These are phyloP conservation scores for Termitomyces eurrhizus DNA, from an alignment of 768 basidiomycete species.

Conservation along the genomic window DNA sequence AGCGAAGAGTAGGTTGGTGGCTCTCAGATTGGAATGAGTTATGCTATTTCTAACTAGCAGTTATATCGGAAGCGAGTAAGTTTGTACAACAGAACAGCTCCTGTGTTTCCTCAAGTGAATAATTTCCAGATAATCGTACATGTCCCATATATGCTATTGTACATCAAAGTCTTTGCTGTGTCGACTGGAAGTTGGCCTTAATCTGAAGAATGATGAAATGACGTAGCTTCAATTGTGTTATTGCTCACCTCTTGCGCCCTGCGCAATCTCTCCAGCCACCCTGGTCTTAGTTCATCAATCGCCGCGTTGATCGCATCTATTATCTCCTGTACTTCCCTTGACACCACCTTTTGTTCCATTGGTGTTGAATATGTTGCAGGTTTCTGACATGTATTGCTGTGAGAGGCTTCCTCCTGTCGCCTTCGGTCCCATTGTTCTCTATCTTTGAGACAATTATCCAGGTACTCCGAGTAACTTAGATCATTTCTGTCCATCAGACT, in stretches of 20 bases:
- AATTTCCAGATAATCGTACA: background rate
- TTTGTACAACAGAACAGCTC: conserved; percentile 1
- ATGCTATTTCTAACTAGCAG: background rate
- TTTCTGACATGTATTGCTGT: conserved; percentile 15
- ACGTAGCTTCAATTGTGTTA: background rate
- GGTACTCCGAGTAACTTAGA: conserved; percentile 32
- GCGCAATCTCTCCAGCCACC: conserved; percentile 55
- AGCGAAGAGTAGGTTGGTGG: conserved; percentile 61
- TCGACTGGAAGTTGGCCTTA: conserved; percentile 13
- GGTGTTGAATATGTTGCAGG: conserved; percentile 27
- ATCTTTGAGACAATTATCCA: conserved; percentile 40
- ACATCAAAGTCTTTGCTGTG: conserved; percentile 12
- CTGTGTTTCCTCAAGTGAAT: background rate
- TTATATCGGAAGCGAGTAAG: conserved; percentile 1
- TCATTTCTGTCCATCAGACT: conserved; percentile 24
- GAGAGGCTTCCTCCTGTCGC: conserved; percentile 36
- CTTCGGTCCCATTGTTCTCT: conserved; percentile 52
- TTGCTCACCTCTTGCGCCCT: conserved; percentile 46
- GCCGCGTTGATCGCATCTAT: conserved; percentile 49
- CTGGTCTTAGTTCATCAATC: conserved; percentile 54
- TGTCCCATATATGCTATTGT: conserved; percentile 1
- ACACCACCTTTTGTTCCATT: conserved; percentile 34
- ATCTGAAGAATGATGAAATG: conserved; percentile 5
- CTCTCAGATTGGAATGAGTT: conserved; percentile 37
- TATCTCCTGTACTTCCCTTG: conserved; percentile 47